These are phyloP conservation scores for Neophaeococcomyces aloes DNA, from an alignment of 2,329 filamentous ascomycete genomes.

Conservation along the genomic window DNA sequence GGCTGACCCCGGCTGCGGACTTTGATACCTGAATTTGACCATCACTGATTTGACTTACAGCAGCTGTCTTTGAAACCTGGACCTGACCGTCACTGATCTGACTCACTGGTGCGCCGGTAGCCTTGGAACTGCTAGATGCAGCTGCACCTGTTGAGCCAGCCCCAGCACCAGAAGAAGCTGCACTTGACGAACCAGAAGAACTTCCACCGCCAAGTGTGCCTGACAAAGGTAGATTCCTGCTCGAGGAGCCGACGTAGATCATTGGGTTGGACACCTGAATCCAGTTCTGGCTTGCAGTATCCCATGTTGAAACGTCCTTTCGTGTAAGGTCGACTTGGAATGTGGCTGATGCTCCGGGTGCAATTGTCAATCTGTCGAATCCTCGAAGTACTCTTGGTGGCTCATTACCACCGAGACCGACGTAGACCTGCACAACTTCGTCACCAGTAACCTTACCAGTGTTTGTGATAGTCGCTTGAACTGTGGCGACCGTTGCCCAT, in stretches of 20 bases:
- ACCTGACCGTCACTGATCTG: conserved; percentile 16
- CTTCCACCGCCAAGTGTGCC: conserved; percentile 25
- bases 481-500: conserved; percentile 41
- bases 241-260: conserved; percentile 50
- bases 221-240: conserved; percentile 44
- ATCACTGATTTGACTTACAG: conserved; percentile 14
- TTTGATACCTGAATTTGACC: conserved; percentile 12
- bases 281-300: conserved; percentile 72
- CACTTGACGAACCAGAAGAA: background rate
- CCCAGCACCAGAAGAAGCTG: background rate
- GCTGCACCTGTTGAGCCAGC: too few species aligned
- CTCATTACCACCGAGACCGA: conserved; percentile 71
- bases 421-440: conserved; percentile 52
- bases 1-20: background rate
- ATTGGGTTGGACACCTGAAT: conserved; percentile 47
- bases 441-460: conserved; percentile 39
- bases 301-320: conserved; percentile 82
- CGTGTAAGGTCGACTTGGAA: conserved; percentile 63
- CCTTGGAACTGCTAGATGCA: background rate
- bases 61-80: conserved; percentile 5
- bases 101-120: conserved; percentile 8
- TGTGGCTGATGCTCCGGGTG: conserved; percentile 54
- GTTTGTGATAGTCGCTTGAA: conserved; percentile 42
- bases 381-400: conserved; percentile 57
- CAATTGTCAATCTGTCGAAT: conserved; percentile 67